Evolutionary conservation across 495 filamentous ascomycete genomes (phyloP).

Genomic region (Trichoderma gamsii): DNA sequence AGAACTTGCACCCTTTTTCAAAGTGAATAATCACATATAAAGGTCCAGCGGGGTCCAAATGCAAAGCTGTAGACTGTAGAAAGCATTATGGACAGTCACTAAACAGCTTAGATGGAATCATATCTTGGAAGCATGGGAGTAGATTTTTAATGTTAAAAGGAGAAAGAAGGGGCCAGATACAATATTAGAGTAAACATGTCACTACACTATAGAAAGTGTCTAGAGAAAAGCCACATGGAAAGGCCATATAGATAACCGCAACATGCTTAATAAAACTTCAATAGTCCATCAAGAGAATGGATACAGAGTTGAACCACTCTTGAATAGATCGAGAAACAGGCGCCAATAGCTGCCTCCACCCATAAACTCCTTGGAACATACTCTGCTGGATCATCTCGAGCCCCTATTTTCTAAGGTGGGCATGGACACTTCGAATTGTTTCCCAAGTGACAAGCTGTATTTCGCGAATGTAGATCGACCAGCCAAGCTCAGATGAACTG

Average conservation of each 20-base stretch:
- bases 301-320: background rate
- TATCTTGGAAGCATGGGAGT: background rate
- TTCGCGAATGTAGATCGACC: conserved; percentile 1
- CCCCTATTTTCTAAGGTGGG: background rate
- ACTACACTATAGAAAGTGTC: background rate
- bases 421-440: background rate
- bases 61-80: background rate
- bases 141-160: background rate
- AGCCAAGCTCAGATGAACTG: background rate
- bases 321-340: background rate
- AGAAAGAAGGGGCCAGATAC: background rate
- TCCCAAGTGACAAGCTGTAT: background rate
- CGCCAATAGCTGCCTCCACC: background rate
- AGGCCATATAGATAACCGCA: background rate
- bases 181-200: background rate
- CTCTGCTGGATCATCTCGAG: background rate
- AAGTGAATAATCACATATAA: background rate
- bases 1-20: conserved; percentile 3
- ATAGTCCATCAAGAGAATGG: background rate
- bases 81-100: background rate
- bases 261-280: background rate
- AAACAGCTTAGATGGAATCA: background rate
- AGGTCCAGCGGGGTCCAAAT: background rate
- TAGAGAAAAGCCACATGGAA: background rate
- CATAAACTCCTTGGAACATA: background rate